Evolutionary conservation across 208 protist species (phyloP).

Genomic region (Trypanosomatidae sp.): DNA sequence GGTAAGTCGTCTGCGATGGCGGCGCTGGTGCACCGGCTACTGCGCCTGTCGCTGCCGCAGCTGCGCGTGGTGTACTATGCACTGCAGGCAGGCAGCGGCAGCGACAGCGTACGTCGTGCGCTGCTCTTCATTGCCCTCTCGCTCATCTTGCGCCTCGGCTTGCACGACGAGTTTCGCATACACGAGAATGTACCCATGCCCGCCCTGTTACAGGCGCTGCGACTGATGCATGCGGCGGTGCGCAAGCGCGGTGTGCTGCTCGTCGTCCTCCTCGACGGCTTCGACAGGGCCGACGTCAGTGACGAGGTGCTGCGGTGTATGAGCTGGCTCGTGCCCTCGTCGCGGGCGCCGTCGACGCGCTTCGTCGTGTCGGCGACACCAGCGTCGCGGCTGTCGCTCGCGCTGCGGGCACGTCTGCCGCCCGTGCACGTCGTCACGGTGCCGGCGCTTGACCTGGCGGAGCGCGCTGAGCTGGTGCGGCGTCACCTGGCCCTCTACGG

Average conservation of each 20-base stretch:
- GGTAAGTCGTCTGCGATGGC: constrained; percentile 62
- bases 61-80: constrained; percentile 21
- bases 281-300: constrained; percentile 41
- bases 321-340: constrained; percentile 20
- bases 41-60: constrained; percentile 9
- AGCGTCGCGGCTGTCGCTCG: constrained; percentile 12
- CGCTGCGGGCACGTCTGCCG: constrained; percentile 29
- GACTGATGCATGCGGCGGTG: constrained; percentile 27
- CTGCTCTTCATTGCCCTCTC: constrained; percentile 40
- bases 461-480: constrained; percentile 59
- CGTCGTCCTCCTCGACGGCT: constrained; percentile 47
- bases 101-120: constrained; percentile 28
- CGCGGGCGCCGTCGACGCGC: constrained; percentile 22
- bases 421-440: constrained; percentile 14
- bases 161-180: constrained; percentile 34
- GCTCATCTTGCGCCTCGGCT: constrained; percentile 14
- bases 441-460: constrained; percentile 25
- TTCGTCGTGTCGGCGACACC: constrained; percentile 35
- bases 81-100: constrained; percentile 32
- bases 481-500: constrained; percentile 57
- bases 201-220: constrained; percentile 32
- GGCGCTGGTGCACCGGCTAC: constrained; percentile 17
- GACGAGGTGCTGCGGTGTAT: constrained; percentile 33
- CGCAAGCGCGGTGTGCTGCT: constrained; percentile 17
- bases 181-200: constrained; percentile 26